These are phyloP conservation scores for Grosmannia serpens DNA, from an alignment of 2,329 filamentous ascomycete species.

Conservation along the genomic window DNA sequence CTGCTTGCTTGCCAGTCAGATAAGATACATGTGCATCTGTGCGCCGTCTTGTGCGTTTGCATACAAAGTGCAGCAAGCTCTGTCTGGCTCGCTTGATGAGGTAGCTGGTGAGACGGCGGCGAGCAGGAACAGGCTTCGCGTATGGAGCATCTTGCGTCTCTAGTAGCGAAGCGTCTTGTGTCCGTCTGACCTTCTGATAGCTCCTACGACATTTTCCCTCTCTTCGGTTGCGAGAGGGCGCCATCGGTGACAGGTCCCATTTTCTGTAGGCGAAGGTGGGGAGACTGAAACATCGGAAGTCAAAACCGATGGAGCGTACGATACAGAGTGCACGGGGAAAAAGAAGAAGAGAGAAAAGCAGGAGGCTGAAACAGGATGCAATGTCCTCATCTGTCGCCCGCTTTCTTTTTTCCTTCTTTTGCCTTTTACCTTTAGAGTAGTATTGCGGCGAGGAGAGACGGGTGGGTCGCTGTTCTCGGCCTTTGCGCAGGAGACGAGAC, in stretches of 20 bases:
- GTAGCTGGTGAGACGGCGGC: background rate
- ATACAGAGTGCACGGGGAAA: background rate
- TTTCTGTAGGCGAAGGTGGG: background rate
- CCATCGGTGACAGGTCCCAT: background rate
- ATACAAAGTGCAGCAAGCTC: background rate
- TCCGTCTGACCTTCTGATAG: background rate
- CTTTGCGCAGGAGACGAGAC: background rate
- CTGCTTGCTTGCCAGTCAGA: too few species aligned
- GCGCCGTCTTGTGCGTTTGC: background rate
- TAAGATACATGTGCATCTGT: too few species aligned
- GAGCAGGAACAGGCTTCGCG: background rate
- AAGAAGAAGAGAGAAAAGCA: background rate
- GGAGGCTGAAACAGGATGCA: background rate
- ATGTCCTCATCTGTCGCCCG: background rate
- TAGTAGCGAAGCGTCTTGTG: background rate
- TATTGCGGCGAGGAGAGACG: background rate
- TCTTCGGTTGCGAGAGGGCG: background rate
- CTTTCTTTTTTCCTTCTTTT: background rate
- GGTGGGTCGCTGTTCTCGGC: background rate
- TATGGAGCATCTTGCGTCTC: too few species aligned
- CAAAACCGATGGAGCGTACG: background rate
- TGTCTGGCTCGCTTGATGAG: background rate
- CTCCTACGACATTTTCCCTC: background rate
- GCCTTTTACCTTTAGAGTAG: background rate
- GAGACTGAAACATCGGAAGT: background rate